Percentiles rank a stretch among this genome's conserved stretches.
These are phyloP conservation scores for Emmonsia crescens DNA, from an alignment of 2,329 filamentous ascomycete species.

Conservation along the genomic window DNA sequence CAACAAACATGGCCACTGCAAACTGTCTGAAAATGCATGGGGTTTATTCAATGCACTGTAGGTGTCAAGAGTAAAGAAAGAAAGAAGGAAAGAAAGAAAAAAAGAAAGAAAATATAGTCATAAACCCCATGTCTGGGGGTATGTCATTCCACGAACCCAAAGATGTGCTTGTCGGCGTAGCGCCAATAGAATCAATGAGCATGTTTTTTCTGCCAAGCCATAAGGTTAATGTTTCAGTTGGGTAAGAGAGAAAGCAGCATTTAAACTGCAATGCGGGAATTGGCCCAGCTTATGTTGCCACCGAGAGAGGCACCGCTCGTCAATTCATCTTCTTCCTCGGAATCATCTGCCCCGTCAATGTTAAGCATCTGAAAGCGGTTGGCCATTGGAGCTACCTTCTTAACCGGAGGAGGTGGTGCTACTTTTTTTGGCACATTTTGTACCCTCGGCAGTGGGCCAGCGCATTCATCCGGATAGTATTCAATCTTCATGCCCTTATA, in stretches of 20 bases:
- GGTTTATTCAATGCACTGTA: not conserved
- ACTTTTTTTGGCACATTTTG: conserved; percentile 22
- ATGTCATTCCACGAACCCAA: not conserved
- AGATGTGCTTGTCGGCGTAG: not conserved
- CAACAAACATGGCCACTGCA: not conserved
- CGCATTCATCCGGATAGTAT: conserved; percentile 64
- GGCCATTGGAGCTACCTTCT: conserved; percentile 29
- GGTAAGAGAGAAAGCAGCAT: not conserved
- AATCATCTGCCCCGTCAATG: conserved; percentile 37
- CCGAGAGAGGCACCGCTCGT: conserved; percentile 10
- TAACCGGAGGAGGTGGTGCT: conserved; percentile 25
- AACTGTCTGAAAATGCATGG: not conserved
- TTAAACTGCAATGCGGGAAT: conserved; percentile 12
- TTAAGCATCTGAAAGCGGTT: conserved; percentile 56
- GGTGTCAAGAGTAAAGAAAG: not conserved
- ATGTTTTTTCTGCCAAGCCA: not conserved
- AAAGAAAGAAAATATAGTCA: not conserved
- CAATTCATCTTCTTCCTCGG: conserved; percentile 20
- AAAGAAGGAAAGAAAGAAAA: not conserved
- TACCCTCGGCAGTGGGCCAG: conserved; percentile 41
- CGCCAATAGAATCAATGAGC: not conserved
- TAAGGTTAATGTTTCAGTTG: not conserved
- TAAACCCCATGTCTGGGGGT: not conserved
- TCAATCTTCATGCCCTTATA: conserved; percentile 64
- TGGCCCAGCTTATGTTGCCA: conserved; percentile 12